These are phyloP conservation scores for Penicillium aurantiogriseum DNA, from an alignment of 2,329 filamentous ascomycete genomes.

Conservation along the genomic window DNA sequence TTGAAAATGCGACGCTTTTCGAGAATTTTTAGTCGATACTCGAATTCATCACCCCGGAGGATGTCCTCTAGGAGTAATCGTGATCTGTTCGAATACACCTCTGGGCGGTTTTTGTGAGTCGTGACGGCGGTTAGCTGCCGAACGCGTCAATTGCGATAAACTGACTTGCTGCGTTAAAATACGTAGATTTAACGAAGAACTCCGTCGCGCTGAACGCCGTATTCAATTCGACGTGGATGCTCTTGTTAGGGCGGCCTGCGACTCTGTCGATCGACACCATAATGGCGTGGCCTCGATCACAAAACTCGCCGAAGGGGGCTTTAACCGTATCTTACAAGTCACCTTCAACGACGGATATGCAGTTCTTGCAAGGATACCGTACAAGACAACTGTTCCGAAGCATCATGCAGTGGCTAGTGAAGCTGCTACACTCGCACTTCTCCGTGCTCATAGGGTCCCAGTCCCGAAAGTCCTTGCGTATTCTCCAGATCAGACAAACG, in stretches of 20 bases:
- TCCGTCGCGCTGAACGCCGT: slow-evolving; percentile 11
- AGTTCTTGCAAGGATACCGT: slow-evolving; percentile 37
- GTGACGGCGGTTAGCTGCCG: background rate
- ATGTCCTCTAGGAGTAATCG: background rate
- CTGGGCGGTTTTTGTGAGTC: slow-evolving; percentile 10
- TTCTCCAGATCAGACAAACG: slow-evolving; percentile 33
- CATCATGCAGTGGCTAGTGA: slow-evolving; percentile 38
- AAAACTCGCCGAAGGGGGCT: slow-evolving; percentile 40
- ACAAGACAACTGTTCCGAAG: slow-evolving; percentile 31
- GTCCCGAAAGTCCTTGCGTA: slow-evolving; percentile 40
- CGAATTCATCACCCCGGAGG: background rate
- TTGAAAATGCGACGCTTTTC: slow-evolving; percentile 1
- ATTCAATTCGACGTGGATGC: slow-evolving; percentile 9
- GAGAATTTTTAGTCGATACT: background rate
- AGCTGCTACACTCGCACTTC: slow-evolving; percentile 38
- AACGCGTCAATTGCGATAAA: background rate
- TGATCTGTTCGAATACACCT: slow-evolving; percentile 9
- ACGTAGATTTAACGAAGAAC: slow-evolving; percentile 14
- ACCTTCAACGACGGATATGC: slow-evolving; percentile 31
- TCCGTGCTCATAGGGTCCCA: slow-evolving; percentile 34
- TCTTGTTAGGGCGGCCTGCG: slow-evolving; percentile 3
- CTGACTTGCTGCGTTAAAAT: background rate
- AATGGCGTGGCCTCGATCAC: slow-evolving; percentile 12
- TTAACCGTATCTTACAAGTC: slow-evolving; percentile 37
- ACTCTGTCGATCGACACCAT: slow-evolving; percentile 5